Conservation (phyloP, 139 green algal species). For the Edaphochlamys debaryana region DNA sequence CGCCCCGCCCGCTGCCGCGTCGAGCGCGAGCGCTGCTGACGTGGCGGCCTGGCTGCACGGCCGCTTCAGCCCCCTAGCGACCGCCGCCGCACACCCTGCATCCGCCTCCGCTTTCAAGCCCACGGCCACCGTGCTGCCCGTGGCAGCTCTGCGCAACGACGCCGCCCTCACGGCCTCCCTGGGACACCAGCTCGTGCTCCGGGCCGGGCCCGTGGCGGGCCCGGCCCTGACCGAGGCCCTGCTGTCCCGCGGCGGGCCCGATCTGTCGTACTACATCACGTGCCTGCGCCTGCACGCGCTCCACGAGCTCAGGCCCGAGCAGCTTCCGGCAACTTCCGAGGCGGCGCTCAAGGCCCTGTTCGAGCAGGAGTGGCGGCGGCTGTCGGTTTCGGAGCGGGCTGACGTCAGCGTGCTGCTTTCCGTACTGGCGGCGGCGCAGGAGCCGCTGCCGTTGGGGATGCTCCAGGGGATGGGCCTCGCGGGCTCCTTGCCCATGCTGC, state of each 20-base stretch:
- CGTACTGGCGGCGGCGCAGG: slow-evolving; percentile 4
- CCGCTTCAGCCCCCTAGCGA: not conserved
- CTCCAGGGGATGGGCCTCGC: not conserved
- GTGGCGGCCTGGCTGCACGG: not conserved
- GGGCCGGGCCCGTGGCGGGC: not conserved
- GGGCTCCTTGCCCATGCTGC: not conserved
- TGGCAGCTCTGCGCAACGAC: not conserved
- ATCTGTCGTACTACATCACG: not conserved
- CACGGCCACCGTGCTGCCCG: not conserved
- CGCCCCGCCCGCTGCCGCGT: too few relatives aligned
- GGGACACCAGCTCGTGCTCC: not conserved
- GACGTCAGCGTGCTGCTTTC: not conserved
- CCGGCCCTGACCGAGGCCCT: not conserved
- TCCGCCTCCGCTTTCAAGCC: not conserved
- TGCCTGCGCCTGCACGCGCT: not conserved
- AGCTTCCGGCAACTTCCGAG: not conserved
- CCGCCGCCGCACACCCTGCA: not conserved
- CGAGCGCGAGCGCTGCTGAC: too few relatives aligned
- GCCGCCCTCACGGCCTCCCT: not conserved
- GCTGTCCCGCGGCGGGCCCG: not conserved
- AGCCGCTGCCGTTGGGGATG: not conserved
- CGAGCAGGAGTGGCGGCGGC: not conserved
- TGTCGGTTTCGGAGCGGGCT: not conserved
- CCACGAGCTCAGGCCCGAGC: not conserved
- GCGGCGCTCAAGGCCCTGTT: not conserved